Base-by-base conservation (phyloP, 2,329 filamentous ascomycete genomes). In the Rosellinia necatrix region DNA sequence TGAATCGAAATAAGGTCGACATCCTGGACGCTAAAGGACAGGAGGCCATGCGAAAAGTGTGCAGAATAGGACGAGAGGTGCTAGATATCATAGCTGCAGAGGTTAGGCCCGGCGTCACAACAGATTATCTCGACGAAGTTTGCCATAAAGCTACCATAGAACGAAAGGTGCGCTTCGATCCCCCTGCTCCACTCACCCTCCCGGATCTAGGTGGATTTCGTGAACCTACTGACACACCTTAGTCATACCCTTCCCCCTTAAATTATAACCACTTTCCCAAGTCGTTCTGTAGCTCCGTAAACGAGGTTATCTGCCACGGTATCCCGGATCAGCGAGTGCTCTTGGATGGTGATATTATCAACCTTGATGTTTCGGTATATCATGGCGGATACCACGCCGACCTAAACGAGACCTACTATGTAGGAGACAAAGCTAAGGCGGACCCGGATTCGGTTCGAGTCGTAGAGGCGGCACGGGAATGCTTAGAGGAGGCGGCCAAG, bases 221-320 rank as follows among this genome's bases (percentile, higher is more conserved):
- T 13, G 10, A 19, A 40, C 37, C 27, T 46, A 51, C 64, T 66
- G 21, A 67, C 48, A 34, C n/a, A 1, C 10, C 24, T 41, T 60
- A 97, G 92, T 90, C 92, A 8, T 97, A 97, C 72, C 93, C 93
- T 0, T 97, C 93, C 1, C 92, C 93, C 1, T 79, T 97, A 29
- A 97, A 97, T 78, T 97, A 97, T 77, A 90, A 90, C 78, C 81
- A 92, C 74, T 99, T 97, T 76, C 94, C 94, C 63, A 99, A 99
- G 78, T 99, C 94, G 0, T 90, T 97, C 60, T 99, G 94, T 76
- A 97, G 93, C 3, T 97, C 93, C 2, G 77, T 90, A 46, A 99
- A 99, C 78, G 94, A 99, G 76, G 90, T 96, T 62, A 97, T 99
- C 73, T 99, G 94, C 78, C 94, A 99, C 79, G 94, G 94, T 49